phyloP scores from a whole-genome alignment of 176 grass and related monocot species.

The Triticum urartu region DNA sequence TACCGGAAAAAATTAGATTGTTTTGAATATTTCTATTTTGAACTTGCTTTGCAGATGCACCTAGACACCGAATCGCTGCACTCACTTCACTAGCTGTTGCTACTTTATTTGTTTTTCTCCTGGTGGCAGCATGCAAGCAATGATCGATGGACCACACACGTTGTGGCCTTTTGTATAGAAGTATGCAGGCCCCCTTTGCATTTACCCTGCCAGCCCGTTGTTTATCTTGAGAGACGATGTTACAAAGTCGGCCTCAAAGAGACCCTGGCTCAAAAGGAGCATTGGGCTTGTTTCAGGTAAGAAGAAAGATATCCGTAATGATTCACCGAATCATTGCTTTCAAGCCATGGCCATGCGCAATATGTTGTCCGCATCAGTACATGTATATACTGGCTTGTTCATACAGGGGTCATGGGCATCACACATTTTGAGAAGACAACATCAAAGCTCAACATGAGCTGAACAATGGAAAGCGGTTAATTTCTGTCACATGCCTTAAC shows the following conservation, averaged over 20 bases:
- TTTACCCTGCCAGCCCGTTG: not conserved
- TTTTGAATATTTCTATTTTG: too few species aligned
- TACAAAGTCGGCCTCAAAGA: not conserved
- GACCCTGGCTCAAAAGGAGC: not conserved
- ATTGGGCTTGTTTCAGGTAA: not conserved
- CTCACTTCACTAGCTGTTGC: too few species aligned
- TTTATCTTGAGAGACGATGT: not conserved
- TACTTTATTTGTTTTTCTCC: not conserved
- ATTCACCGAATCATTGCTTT: not conserved
- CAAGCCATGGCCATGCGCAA: not conserved
- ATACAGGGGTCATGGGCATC: not conserved
- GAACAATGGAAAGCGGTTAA: not conserved
- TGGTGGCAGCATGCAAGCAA: not conserved
- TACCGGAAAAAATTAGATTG: too few species aligned
- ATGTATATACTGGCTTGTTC: not conserved
- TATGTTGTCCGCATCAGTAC: not conserved
- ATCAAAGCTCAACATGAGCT: not conserved
- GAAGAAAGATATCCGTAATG: not conserved
- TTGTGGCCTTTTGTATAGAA: not conserved
- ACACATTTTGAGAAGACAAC: not conserved
- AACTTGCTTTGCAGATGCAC: too few species aligned
- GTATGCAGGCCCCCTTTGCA: not conserved
- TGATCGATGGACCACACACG: not conserved
- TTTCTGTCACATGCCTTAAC: not conserved
- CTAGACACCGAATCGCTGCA: too few species aligned